Evolutionary conservation across 495 filamentous ascomycete genomes (phyloP).

Genomic region (Gamarada debralockiae): DNA sequence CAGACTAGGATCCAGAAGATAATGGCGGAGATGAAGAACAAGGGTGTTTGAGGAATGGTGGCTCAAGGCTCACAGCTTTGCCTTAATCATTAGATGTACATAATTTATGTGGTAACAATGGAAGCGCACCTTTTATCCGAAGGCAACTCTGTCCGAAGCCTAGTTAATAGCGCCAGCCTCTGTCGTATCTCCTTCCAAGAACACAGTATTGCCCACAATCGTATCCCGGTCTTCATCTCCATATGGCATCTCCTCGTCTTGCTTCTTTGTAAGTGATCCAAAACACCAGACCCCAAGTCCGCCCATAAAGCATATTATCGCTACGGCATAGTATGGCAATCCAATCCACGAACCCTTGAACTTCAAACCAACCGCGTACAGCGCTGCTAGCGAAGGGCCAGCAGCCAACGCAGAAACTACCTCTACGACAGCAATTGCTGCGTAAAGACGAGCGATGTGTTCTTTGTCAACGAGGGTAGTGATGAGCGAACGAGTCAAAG

Average conservation of each 20-base stretch:
- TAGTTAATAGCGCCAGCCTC: not conserved
- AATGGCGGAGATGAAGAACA: too few species aligned
- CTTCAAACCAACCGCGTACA: conserved; percentile 30
- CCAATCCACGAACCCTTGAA: conserved; percentile 30
- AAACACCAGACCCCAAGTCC: conserved; percentile 11
- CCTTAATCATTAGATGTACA: too few species aligned
- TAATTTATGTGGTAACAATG: too few species aligned
- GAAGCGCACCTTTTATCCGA: too few species aligned
- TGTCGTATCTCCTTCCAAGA: not conserved
- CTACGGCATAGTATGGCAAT: conserved; percentile 18
- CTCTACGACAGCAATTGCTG: conserved; percentile 53
- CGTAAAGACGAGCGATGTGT: conserved; percentile 54
- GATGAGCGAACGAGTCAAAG: conserved; percentile 42
- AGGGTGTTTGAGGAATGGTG: too few species aligned
- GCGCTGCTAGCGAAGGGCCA: conserved; percentile 34
- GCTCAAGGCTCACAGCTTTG: too few species aligned
- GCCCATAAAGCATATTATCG: not conserved
- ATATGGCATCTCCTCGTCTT: not conserved
- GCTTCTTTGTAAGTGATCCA: conserved; percentile 2
- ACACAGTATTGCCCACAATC: not conserved
- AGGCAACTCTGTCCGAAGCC: too few species aligned
- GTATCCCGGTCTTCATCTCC: not conserved
- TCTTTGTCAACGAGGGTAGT: conserved; percentile 50
- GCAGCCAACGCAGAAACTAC: conserved; percentile 49
- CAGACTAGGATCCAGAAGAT: too few species aligned